These are phyloP conservation scores for Taiwanofungus camphoratus DNA, from an alignment of 1,284 basidiomycete species.

Conservation along the genomic window DNA sequence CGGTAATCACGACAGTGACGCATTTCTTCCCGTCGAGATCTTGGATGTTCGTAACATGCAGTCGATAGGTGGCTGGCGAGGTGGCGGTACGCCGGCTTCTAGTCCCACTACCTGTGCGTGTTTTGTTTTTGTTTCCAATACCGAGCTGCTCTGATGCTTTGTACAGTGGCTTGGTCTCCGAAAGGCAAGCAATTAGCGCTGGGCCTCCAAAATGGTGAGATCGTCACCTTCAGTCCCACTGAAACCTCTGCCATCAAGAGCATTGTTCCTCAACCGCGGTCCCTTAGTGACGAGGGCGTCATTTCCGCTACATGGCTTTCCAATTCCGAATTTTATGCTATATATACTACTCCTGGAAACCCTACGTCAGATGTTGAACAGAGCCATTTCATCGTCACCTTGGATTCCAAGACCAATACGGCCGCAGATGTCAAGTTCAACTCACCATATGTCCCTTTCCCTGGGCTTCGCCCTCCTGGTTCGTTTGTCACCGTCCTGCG, in stretches of 20 bases:
- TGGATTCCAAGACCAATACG: constrained; percentile 53
- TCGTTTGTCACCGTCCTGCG: constrained; percentile 52
- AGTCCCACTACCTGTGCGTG: constrained; percentile 39
- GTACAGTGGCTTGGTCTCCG: constrained; percentile 74
- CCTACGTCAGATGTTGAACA: constrained; percentile 41
- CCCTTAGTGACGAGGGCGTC: constrained; percentile 41
- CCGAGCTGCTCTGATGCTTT: constrained; percentile 11
- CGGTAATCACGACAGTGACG: constrained; percentile 32
- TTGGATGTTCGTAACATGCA: constrained; percentile 47
- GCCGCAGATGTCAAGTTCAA: constrained; percentile 43
- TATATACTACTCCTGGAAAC: constrained; percentile 50
- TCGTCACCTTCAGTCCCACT: constrained; percentile 62
- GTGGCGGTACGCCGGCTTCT: constrained; percentile 40
- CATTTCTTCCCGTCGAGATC: constrained; percentile 44
- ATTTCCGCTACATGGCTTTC: constrained; percentile 67
- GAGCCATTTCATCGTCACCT: constrained; percentile 54
- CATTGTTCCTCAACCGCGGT: constrained; percentile 52
- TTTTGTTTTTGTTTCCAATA: not conserved
- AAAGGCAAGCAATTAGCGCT: constrained; percentile 84
- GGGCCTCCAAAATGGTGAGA: constrained; percentile 66
- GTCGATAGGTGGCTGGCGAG: constrained; percentile 58
- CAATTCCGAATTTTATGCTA: constrained; percentile 65
- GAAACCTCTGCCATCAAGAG: constrained; percentile 52
- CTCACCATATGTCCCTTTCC: constrained; percentile 49
- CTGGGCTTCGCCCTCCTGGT: constrained; percentile 47